Evolutionary conservation across 106 monocot genomes (phyloP).

Genomic region (Allium fistulosum): DNA sequence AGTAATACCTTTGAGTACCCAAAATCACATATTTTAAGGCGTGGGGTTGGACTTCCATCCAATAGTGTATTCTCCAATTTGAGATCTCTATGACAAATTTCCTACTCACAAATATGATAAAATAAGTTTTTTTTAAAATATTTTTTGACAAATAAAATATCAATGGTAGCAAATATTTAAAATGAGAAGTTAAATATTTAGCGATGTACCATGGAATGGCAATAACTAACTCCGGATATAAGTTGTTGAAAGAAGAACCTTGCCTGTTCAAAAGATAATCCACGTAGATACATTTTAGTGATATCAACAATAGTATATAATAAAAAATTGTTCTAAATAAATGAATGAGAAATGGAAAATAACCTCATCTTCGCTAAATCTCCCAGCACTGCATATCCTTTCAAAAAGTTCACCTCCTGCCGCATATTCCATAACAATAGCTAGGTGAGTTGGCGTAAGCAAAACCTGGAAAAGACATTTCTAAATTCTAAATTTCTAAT

Average conservation of each 20-base stretch:
- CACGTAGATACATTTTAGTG: not conserved
- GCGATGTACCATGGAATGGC: conserved; percentile 56
- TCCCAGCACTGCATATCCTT: conserved; percentile 60
- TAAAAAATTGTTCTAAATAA: not conserved
- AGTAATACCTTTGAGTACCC: conserved; percentile 75
- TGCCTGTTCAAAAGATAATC: conserved; percentile 29
- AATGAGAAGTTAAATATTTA: not conserved
- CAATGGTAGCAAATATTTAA: not conserved
- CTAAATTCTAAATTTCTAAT: too few relatives aligned
- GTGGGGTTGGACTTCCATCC: conserved; percentile 75
- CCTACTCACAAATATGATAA: conserved; percentile 16
- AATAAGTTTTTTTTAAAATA: not conserved
- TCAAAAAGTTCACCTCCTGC: conserved; percentile 92
- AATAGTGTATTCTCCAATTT: conserved; percentile 87
- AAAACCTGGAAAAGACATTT: conserved; percentile 35
- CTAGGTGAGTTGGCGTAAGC: conserved; percentile 64
- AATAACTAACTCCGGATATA: conserved; percentile 20
- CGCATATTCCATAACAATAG: conserved; percentile 74
- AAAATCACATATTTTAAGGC: conserved; percentile 88
- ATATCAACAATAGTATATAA: too few relatives aligned
- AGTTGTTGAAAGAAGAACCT: conserved; percentile 35
- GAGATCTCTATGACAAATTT: conserved; percentile 84
- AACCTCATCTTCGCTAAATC: conserved; percentile 90
- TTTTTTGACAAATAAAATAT: not conserved
- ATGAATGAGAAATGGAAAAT: not conserved